Percentiles rank a stretch among this genome's conserved stretches.
Conservation (phyloP, 2,329 filamentous ascomycete species). For the Fusarium protoensiforme region DNA sequence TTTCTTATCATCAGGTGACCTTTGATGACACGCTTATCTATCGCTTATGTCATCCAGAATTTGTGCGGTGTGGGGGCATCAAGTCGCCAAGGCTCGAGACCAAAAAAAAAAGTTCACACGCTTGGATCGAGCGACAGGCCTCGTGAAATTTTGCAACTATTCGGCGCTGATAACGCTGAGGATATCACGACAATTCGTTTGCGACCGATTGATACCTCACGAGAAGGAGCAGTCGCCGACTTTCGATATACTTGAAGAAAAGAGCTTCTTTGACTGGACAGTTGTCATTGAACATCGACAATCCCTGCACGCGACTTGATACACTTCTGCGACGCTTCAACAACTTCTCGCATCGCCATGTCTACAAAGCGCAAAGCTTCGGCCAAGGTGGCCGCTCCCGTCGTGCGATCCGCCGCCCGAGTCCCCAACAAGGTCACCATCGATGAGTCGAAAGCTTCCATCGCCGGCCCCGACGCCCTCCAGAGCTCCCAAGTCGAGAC, state of each 20-base stretch:
- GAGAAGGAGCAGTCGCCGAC: not conserved
- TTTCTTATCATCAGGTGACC: constrained; percentile 31
- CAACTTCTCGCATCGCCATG: constrained; percentile 52
- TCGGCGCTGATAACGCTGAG: constrained; percentile 37
- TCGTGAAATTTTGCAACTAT: constrained; percentile 50
- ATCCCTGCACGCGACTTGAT: constrained; percentile 30
- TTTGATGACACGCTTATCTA: constrained; percentile 13
- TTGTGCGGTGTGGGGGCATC: constrained; percentile 30
- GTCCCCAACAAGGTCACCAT: constrained; percentile 61
- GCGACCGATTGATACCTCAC: not conserved
- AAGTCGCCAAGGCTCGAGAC: constrained; percentile 21
- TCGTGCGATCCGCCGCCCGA: constrained; percentile 65
- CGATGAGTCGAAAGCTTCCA: constrained; percentile 68
- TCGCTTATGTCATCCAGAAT: constrained; percentile 37
- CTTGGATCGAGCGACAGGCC: constrained; percentile 35
- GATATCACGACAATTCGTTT: constrained; percentile 16
- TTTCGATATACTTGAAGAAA: not conserved
- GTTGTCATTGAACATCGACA: constrained; percentile 5
- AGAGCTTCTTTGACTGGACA: not conserved
- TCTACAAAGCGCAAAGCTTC: constrained; percentile 71
- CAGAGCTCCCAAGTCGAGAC: constrained; percentile 54
- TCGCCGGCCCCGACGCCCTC: constrained; percentile 57
- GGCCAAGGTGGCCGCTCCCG: constrained; percentile 66
- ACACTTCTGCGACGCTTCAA: constrained; percentile 17
- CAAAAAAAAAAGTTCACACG: constrained; percentile 51